A percentile compares a stretch with the other conserved stretches of the same genome.
phyloP scores from a whole-genome alignment of 2,329 filamentous ascomycete genomes.

The Beauveria asiatica region DNA sequence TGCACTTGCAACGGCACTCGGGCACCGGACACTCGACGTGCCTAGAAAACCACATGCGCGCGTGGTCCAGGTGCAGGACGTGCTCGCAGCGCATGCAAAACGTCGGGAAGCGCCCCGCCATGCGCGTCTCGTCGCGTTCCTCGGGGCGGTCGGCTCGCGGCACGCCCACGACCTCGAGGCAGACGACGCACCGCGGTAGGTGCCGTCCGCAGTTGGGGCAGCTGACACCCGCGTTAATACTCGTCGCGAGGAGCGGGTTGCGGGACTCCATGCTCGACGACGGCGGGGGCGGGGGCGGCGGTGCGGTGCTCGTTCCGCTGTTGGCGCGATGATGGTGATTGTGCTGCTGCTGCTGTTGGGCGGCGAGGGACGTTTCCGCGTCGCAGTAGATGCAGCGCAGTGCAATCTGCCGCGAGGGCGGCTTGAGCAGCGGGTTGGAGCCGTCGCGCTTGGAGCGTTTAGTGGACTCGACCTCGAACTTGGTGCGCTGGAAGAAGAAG shows the following conservation, averaged over 20 bases:
- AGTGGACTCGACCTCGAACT: conserved; percentile 71
- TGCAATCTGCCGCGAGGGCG: conserved; percentile 60
- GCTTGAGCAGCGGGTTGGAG: conserved; percentile 46
- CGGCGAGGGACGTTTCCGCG: conserved; percentile 44
- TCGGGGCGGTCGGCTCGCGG: conserved; percentile 52
- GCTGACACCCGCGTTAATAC: conserved; percentile 51
- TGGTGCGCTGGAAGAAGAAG: conserved; percentile 64
- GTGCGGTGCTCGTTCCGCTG: conserved; percentile 8
- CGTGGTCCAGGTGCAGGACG: conserved; percentile 59
- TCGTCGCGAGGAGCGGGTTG: conserved; percentile 51
- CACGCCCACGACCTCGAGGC: conserved; percentile 57
- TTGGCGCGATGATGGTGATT: conserved; percentile 9
- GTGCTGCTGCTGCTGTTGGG: conserved; percentile 26
- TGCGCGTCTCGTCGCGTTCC: conserved; percentile 37
- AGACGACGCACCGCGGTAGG: conserved; percentile 59
- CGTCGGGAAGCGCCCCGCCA: conserved; percentile 54
- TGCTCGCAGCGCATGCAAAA: conserved; percentile 63
- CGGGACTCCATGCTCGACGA: conserved; percentile 27
- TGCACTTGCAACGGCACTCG: conserved; percentile 58
- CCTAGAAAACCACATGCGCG: conserved; percentile 55
- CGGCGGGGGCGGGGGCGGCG: conserved; percentile 10
- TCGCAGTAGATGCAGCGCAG: conserved; percentile 73
- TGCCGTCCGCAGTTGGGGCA: conserved; percentile 60
- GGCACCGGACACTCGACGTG: conserved; percentile 61
- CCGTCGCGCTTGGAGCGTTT: conserved; percentile 59